Base-by-base conservation (phyloP, 2,329 filamentous ascomycete genomes). In the Trichoderma koningii region DNA sequence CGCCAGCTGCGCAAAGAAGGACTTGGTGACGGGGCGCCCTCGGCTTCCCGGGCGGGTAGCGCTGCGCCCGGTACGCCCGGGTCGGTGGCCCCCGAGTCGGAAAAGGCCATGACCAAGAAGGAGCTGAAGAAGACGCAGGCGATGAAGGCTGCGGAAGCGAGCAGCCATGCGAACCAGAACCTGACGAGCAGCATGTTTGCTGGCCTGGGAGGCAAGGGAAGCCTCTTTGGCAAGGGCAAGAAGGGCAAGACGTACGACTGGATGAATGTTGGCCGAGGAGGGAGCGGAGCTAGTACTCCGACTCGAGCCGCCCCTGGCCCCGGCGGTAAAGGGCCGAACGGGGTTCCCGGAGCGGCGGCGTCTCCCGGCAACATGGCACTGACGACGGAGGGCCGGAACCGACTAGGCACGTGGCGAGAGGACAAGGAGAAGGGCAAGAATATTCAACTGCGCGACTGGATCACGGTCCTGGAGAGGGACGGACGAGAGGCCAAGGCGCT, bases 381-480 rank as follows among this genome's bases (percentile, higher is more conserved):
- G 64, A 85, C 86, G 4, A 82, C 80, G 2, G 84, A 86, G 41
- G 83, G 85, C 17, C 82, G 85, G 26, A 86, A 87, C 61, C 85
- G 87, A 61, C 79, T 92, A 44, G 91, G 91, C n/a, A 83, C 84
- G 17, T 91, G 89, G 84, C 85, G 91, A 66, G 93, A 97, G 76
- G 89, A 92, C 71, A 87, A 86, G 61, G 87, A 89, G 23, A 90
- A 89, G 73, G 92, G 92, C 38, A 85, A 83, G 69, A 88, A 89
- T 28, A 91, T 97, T 55, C 93, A 97, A 78, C 80, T 96, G 60
- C 85, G 94, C 63, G 94, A 97, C 76, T 88, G 93, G 80, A 81
- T 96, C 17, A 82, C 86, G 21, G 90, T 91, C 66, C 82, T 97
- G 53, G 93, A 97, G 75, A 82, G 87, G 57, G 92, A 96, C 73